phyloP scores from a whole-genome alignment of 345 rosid genomes.

The Eucalyptus curtisii region DNA sequence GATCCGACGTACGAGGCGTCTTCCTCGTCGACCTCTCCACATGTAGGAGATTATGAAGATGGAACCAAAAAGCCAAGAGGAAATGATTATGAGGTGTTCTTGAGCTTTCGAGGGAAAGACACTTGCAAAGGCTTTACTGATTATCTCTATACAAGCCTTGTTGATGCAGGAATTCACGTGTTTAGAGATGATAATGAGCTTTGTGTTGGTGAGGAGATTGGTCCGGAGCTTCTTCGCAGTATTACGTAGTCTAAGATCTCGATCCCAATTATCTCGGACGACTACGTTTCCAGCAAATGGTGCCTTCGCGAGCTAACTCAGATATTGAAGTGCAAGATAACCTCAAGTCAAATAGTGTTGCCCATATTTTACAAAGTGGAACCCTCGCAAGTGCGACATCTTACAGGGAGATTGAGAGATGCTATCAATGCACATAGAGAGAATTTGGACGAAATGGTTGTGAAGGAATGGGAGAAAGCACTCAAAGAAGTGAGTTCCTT shows the following conservation, averaged over 20 bases:
- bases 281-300: neutral
- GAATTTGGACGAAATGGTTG: neutral
- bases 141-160: neutral
- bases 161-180: neutral
- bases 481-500: neutral
- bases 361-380: neutral
- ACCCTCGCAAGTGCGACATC: neutral
- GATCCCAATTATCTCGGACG: rapidly evolving
- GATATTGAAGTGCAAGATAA: neutral
- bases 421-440: neutral
- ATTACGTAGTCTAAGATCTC: neutral
- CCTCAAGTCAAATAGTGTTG: neutral
- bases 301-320: neutral
- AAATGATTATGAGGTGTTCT: neutral
- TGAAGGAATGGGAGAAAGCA: neutral
- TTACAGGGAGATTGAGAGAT: neutral
- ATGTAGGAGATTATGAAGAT: neutral
- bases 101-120: neutral
- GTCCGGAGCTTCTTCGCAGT: neutral
- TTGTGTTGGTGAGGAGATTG: neutral
- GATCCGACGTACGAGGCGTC: neutral
- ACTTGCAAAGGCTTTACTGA: neutral
- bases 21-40: neutral
- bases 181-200: neutral
- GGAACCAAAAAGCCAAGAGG: neutral